phyloP scores from a whole-genome alignment of 202 grass and related monocot genomes.

The Miscanthus sacchariflorus region DNA sequence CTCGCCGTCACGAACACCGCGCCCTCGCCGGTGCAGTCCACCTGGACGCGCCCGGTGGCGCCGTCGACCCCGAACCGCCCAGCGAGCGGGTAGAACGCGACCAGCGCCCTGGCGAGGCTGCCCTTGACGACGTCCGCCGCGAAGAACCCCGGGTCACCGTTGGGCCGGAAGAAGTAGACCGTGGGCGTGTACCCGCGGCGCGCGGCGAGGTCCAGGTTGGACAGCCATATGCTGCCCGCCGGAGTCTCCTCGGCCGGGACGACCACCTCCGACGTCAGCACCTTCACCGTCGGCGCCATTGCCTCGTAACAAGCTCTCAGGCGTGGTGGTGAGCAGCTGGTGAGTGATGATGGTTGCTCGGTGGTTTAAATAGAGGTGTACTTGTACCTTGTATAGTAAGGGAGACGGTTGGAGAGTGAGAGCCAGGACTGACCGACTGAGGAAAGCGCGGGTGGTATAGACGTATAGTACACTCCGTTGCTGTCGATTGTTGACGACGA shows the following conservation, averaged over 20 bases:
- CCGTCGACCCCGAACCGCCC: conserved; percentile 52
- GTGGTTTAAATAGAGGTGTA: conserved; percentile 26
- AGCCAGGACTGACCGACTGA: background rate
- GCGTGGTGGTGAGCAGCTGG: background rate
- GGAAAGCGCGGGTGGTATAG: background rate
- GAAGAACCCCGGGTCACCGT: conserved; percentile 51
- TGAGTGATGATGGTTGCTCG: conserved; percentile 8
- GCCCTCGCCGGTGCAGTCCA: conserved; percentile 66
- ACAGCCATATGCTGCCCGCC: conserved; percentile 49
- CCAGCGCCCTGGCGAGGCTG: conserved; percentile 59
- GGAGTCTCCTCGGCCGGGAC: conserved; percentile 61
- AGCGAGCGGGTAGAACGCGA: conserved; percentile 66
- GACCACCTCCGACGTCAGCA: conserved; percentile 64
- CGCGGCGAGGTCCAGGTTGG: conserved; percentile 68
- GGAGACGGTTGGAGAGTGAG: background rate
- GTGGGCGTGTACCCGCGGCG: conserved; percentile 65
- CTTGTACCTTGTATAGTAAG: too few relatives aligned
- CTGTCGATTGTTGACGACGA: background rate
- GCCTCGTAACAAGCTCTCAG: background rate
- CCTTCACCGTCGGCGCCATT: conserved; percentile 46
- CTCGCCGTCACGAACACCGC: conserved; percentile 55
- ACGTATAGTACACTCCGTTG: background rate
- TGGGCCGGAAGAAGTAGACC: conserved; percentile 65
- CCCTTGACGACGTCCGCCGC: conserved; percentile 40
- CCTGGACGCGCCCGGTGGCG: conserved; percentile 46